These are phyloP conservation scores for Penicillium sp. DNA, from an alignment of 2,329 filamentous ascomycete species.

Conservation along the genomic window DNA sequence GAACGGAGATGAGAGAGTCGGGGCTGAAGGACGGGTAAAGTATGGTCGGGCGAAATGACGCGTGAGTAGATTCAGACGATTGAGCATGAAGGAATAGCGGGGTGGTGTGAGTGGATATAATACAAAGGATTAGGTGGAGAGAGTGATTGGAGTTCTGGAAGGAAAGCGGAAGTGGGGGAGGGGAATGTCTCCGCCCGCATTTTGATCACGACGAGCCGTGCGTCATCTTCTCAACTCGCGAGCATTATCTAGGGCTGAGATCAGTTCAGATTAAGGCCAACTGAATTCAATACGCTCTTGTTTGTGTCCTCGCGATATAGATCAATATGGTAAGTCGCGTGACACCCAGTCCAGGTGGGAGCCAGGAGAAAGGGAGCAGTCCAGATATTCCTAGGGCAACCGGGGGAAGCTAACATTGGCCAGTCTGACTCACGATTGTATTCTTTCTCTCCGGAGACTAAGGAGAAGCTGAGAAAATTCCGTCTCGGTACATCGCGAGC, in stretches of 20 bases:
- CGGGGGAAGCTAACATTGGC: conserved; percentile 1
- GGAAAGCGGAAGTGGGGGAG: conserved; percentile 12
- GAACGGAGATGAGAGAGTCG: conserved; percentile 39
- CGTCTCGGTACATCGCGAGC: conserved; percentile 85
- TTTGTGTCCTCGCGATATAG: neutral
- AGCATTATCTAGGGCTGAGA: neutral
- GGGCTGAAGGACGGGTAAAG: conserved; percentile 44
- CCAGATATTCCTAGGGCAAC: neutral
- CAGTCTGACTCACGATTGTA: conserved; percentile 88
- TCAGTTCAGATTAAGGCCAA: neutral
- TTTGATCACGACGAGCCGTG: conserved; percentile 7
- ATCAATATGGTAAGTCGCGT: conserved; percentile 8
- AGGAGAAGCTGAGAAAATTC: conserved; percentile 89
- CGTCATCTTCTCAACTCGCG: neutral
- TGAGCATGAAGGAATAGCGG: conserved; percentile 64
- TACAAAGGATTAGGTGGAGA: neutral
- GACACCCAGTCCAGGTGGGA: neutral
- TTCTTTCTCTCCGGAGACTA: conserved; percentile 88
- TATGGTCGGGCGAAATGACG: conserved; percentile 70
- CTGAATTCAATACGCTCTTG: neutral
- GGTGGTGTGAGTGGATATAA: neutral
- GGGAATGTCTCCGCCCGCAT: conserved; percentile 23
- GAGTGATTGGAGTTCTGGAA: conserved; percentile 2
- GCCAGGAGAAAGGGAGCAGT: neutral
- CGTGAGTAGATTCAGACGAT: conserved; percentile 70